Conservation (phyloP, 306 rosid species). For the Cucumis cinereus region DNA sequence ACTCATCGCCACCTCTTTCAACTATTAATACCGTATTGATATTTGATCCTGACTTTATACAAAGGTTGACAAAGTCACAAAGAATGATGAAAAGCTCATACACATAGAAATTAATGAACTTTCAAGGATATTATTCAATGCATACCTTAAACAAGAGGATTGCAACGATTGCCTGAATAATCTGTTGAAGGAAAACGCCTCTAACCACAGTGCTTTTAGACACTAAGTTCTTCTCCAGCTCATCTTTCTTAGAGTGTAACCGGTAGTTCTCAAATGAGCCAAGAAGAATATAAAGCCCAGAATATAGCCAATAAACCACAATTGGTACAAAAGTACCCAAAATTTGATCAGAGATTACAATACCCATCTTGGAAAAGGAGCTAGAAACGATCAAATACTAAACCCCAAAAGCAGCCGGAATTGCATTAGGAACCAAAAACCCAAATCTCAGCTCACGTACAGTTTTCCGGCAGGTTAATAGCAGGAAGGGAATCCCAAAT, state of each 20-base stretch:
- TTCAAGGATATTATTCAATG: neutral
- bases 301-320: conserved; percentile 67
- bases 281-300: conserved; percentile 59
- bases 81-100: neutral
- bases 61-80: neutral
- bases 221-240: conserved; percentile 90
- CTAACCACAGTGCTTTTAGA: conserved; percentile 57
- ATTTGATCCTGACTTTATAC: neutral
- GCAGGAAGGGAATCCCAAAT: conserved; percentile 5
- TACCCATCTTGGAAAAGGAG: conserved; percentile 34
- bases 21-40: neutral
- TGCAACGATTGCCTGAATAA: conserved; percentile 76
- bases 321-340: conserved; percentile 83
- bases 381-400: conserved; percentile 4
- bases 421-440: neutral
- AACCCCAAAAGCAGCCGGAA: neutral
- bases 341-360: conserved; percentile 71
- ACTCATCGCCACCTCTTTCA: neutral
- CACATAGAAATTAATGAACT: neutral
- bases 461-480: neutral
- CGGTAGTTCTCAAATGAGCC: conserved; percentile 63
- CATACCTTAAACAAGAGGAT: conserved; percentile 64
- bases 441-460: neutral
- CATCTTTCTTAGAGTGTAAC: conserved; percentile 65
- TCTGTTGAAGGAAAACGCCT: conserved; percentile 85